A percentile compares a stretch with the other conserved stretches of the same genome.
phyloP scores from a whole-genome alignment of 371 early-diverging fungal genomes.

The Actinomortierella wolfii region DNA sequence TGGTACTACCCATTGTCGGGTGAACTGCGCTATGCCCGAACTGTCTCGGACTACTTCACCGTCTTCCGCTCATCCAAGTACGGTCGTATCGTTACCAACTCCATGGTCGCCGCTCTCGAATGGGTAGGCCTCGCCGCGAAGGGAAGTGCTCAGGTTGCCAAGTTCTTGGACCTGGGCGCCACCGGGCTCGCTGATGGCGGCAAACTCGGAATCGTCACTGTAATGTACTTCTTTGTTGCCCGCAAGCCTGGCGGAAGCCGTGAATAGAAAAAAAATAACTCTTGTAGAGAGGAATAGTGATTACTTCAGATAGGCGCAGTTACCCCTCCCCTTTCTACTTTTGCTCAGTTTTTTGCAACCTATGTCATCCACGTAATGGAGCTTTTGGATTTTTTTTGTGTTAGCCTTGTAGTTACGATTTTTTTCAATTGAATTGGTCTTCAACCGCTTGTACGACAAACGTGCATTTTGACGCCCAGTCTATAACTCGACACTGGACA shows the following conservation, averaged over 20 bases:
- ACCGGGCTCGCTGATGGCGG: slow-evolving; percentile 80
- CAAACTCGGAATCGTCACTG: slow-evolving; percentile 79
- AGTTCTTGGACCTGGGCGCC: slow-evolving; percentile 76
- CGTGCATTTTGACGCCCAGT: no score
- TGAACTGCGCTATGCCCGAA: slow-evolving; percentile 54
- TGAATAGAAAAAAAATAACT: slow-evolving; percentile 1
- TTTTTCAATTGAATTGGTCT: no score
- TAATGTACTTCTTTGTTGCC: slow-evolving; percentile 90
- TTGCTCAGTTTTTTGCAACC: no score
- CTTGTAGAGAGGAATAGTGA: background rate
- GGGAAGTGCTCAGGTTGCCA: slow-evolving; percentile 79
- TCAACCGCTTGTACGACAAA: no score
- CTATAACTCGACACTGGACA: no score
- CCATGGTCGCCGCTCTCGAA: slow-evolving; percentile 54
- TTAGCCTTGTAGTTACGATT: no score
- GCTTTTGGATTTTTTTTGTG: no score
- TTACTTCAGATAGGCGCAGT: no score
- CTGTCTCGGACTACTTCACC: slow-evolving; percentile 59
- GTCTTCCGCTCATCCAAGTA: slow-evolving; percentile 50
- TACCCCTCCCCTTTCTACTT: background rate
- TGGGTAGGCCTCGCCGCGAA: slow-evolving; percentile 78
- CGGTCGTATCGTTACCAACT: no score
- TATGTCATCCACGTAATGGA: no score
- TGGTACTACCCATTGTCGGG: slow-evolving; percentile 85
- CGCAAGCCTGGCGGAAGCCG: slow-evolving; percentile 67